Base-by-base conservation (phyloP, 805 yeast species). In the Candida nemodendra region DNA sequence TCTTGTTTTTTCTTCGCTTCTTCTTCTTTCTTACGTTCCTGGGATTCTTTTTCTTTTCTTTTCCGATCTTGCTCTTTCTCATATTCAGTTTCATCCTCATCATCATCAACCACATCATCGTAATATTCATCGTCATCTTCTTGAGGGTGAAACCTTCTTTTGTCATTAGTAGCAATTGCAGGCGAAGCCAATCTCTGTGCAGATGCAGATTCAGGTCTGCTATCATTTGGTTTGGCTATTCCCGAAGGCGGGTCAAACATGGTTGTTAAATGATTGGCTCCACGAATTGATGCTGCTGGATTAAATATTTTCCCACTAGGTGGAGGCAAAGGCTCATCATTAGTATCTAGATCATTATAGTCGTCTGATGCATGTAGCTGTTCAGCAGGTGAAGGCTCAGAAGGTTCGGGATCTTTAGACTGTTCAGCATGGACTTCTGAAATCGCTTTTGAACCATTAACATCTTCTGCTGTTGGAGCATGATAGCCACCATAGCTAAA, bases 21-120 rank as follows among this genome's bases (percentile, higher is more conserved):
- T 37, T 54, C 47, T 53, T 58, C 58, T 34, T 53, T 45, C 54
- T 30, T 61, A 62, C 32, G 56, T 63, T 25, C 39, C 26, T 44
- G 41, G 27, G 31, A 45, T 48, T 41, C 44, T 44, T 44, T 36
- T 13, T 22, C 38, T 3, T 21, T 21, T 21, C 24, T 21, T 11
- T 21, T 21, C 11, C 35, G 19, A 39, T 50, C 51, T 25, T 61
- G 65, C 15, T 67, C 70, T 13, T 64, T 69, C 17, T 71, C 69
- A 15, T 66, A 74, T 18, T 71, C 76, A 14, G 69, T 76, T 13
- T 69, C 76, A 2, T 75, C 81, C 12, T 60, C 64, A 18, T 58
- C 64, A 18, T 52, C 63, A 27, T 58, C 61, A 31, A 51, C 51
- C 9, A 49, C 56, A 26, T 55, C 62, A 35, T 60, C 65, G 27